A percentile compares a stretch with the other conserved stretches of the same genome.
Conservation (phyloP, 169 alveolate species). For the Plasmodium fragile region DNA sequence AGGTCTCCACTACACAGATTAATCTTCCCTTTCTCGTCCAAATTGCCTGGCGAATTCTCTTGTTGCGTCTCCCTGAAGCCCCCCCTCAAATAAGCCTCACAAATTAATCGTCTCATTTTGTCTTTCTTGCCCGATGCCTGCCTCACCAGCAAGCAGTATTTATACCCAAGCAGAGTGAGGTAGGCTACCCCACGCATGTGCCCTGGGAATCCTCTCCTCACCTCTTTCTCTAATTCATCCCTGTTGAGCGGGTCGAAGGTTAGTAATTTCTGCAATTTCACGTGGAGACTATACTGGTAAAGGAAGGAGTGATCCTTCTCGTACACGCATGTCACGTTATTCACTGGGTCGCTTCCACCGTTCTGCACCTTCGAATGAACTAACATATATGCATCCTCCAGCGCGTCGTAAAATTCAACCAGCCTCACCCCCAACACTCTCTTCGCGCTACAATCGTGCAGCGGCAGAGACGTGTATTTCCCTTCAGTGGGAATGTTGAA, state of each 20-base stretch:
- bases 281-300: slow-evolving; percentile 36
- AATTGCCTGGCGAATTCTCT: neutral
- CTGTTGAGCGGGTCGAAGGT: slow-evolving; percentile 15
- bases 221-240: neutral
- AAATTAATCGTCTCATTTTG: neutral
- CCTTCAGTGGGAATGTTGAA: slow-evolving; percentile 7
- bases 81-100: neutral
- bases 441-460: neutral
- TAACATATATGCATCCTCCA: slow-evolving; percentile 56
- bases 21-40: neutral
- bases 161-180: slow-evolving; percentile 21
- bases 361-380: neutral
- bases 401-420: slow-evolving; percentile 19
- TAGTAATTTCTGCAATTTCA: slow-evolving; percentile 16
- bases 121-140: slow-evolving; percentile 33
- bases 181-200: slow-evolving; percentile 19
- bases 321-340: slow-evolving; percentile 1
- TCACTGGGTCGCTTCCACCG: neutral
- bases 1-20: neutral
- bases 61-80: neutral
- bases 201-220: slow-evolving; percentile 29
- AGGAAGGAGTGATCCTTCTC: slow-evolving; percentile 12
- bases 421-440: slow-evolving; percentile 39
- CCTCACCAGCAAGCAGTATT: neutral
- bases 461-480: neutral